phyloP scores from a whole-genome alignment of 495 filamentous ascomycete species.

The Cercophora newfieldiana region DNA sequence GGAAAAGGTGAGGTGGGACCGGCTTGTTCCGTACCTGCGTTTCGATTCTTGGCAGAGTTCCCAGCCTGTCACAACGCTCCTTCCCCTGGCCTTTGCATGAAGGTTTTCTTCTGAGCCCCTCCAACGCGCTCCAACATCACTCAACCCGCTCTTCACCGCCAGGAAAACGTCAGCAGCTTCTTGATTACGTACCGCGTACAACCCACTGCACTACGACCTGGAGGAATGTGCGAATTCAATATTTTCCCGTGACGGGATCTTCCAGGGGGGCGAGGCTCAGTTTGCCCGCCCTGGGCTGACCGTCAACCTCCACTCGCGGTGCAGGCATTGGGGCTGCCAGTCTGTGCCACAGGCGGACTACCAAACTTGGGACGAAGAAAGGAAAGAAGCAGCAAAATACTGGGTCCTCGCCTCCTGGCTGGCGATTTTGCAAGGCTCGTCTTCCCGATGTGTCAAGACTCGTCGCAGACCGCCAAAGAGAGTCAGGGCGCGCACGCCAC shows the following conservation, averaged over 20 bases:
- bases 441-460: slow-evolving; percentile 10
- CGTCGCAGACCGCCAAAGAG: slow-evolving; percentile 19
- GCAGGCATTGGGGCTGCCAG: neutral
- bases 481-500: slow-evolving; percentile 6
- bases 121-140: neutral
- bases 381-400: neutral
- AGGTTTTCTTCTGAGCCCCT: neutral
- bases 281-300: neutral
- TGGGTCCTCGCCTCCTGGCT: neutral
- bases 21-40: neutral
- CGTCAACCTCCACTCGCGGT: neutral
- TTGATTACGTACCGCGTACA: slow-evolving; percentile 11
- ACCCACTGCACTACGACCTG: neutral
- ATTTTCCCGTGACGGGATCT: neutral
- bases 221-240: neutral
- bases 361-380: slow-evolving; percentile 19
- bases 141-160: neutral
- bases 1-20: neutral
- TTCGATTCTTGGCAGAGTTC: neutral
- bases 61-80: neutral
- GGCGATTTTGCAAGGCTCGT: neutral
- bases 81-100: slow-evolving; percentile 11
- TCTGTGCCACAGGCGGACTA: neutral
- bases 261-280: neutral
- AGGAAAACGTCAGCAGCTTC: neutral